These are phyloP conservation scores for Colletotrichum sp. DNA, from an alignment of 2,329 filamentous ascomycete species.

Conservation along the genomic window DNA sequence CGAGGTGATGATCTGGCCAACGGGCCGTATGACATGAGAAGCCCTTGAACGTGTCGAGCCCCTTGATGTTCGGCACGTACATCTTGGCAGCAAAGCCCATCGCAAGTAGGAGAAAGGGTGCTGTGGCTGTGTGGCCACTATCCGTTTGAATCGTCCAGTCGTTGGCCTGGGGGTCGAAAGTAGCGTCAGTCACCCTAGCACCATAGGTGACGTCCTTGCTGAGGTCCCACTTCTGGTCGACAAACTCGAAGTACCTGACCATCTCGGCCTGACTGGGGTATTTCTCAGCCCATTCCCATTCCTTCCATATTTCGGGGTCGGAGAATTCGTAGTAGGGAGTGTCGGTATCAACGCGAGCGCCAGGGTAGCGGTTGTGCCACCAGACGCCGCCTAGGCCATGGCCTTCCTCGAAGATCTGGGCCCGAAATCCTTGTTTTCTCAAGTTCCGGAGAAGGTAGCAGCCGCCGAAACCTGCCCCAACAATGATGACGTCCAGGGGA, in stretches of 20 bases:
- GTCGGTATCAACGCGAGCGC: conserved; percentile 36
- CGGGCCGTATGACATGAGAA: not conserved
- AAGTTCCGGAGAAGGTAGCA: not conserved
- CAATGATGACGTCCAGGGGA: not conserved
- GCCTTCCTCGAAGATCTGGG: not conserved
- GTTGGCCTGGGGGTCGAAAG: conserved; percentile 37
- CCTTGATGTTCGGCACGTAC: conserved; percentile 37
- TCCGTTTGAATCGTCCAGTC: conserved; percentile 43
- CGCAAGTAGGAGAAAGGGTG: conserved; percentile 41
- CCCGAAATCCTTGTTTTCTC: not conserved
- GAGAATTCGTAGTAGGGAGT: conserved; percentile 31
- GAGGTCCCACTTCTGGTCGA: conserved; percentile 43
- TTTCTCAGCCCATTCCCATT: conserved; percentile 42
- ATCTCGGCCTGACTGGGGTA: conserved; percentile 40
- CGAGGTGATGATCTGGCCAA: not conserved
- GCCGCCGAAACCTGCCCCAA: not conserved
- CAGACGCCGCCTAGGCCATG: conserved; percentile 31
- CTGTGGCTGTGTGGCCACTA: conserved; percentile 33
- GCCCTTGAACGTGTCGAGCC: conserved; percentile 24
- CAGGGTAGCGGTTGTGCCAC: conserved; percentile 43
- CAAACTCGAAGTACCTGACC: conserved; percentile 46
- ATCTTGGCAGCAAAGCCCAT: conserved; percentile 45
- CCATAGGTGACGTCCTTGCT: conserved; percentile 47
- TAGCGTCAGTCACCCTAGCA: conserved; percentile 39
- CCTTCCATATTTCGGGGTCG: conserved; percentile 35